These are phyloP conservation scores for Raffaelea arxii DNA, from an alignment of 2,329 filamentous ascomycete genomes.

Conservation along the genomic window DNA sequence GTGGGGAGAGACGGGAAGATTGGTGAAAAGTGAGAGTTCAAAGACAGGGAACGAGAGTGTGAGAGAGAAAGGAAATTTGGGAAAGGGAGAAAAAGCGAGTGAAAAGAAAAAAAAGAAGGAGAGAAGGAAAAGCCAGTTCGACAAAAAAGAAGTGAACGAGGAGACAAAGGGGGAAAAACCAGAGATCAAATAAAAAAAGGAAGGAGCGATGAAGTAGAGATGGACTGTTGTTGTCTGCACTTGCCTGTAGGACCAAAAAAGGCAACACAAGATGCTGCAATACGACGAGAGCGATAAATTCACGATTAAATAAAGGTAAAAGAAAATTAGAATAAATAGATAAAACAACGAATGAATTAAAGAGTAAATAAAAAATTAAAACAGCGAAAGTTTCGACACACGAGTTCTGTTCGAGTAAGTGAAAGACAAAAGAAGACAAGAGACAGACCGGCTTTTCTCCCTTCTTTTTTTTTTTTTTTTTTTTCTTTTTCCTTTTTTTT, in stretches of 20 bases:
- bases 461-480: background rate
- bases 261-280: background rate
- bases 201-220: too few relatives aligned
- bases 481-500: conserved; percentile 1
- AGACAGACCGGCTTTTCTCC: background rate
- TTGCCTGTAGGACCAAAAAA: too few relatives aligned
- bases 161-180: too few relatives aligned
- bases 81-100: background rate
- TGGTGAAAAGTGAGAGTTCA: too few relatives aligned
- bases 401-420: too few relatives aligned
- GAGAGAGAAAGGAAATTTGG: background rate
- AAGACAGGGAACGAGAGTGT: background rate
- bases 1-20: background rate
- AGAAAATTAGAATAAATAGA: conserved; percentile 5
- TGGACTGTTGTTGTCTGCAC: too few relatives aligned
- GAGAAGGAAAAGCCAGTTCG: conserved; percentile 2
- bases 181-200: background rate
- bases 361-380: background rate
- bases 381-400: conserved; percentile 1
- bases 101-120: background rate
- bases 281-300: background rate
- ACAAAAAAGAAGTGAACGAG: background rate
- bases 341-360: conserved; percentile 1
- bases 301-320: background rate
- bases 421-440: too few relatives aligned